phyloP scores from a whole-genome alignment of 345 rosid species.

The Acer negundo region DNA sequence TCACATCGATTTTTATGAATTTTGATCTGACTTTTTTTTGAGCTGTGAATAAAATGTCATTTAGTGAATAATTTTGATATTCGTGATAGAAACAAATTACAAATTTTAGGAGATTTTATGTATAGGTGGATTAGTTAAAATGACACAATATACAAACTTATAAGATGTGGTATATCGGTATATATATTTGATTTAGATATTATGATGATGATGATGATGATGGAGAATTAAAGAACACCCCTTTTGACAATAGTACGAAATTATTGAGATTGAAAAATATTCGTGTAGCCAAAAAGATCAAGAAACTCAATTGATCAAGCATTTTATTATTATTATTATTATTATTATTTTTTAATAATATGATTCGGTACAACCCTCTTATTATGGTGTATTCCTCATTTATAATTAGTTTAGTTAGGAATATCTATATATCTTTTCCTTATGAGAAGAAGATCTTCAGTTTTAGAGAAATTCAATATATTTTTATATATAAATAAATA shows the following conservation, averaged over 20 bases:
- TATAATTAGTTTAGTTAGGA: background rate
- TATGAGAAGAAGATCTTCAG: slow-evolving; percentile 7
- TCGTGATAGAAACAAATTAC: no score
- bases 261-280: background rate
- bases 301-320: background rate
- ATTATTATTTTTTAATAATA: background rate
- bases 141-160: background rate
- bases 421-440: background rate
- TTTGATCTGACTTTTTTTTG: no score
- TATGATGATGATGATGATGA: background rate
- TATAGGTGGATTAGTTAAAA: background rate
- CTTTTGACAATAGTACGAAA: background rate
- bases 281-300: background rate
- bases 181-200: background rate
- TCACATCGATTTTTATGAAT: no score
- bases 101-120: no score
- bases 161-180: background rate
- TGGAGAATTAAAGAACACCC: background rate
- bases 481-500: background rate
- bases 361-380: slow-evolving; percentile 1
- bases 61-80: no score
- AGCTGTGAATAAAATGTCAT: no score
- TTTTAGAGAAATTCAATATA: background rate
- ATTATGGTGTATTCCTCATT: background rate
- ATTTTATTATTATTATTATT: no score